Evolutionary conservation across 2,329 filamentous ascomycete species (phyloP).

Genomic region (Fusarium robinianum): DNA sequence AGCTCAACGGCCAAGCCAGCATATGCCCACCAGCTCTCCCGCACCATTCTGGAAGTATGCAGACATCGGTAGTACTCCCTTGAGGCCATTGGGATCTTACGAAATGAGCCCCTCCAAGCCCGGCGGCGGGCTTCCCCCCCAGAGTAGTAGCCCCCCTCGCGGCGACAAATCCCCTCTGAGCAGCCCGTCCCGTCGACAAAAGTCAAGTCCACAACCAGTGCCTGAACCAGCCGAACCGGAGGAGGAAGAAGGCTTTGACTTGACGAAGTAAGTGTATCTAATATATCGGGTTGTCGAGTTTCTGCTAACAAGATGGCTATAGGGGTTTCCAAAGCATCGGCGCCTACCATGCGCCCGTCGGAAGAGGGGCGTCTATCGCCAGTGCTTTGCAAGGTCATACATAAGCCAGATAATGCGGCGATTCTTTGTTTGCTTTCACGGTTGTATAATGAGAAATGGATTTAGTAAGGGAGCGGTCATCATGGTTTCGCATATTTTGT

Average conservation of each 20-base stretch:
- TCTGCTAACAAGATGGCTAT: conserved; percentile 16
- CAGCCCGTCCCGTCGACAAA: conserved; percentile 54
- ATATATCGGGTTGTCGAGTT: not conserved
- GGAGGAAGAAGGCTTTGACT: conserved; percentile 61
- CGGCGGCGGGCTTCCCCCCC: conserved; percentile 46
- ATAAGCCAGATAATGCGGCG: too few relatives aligned
- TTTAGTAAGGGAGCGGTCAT: too few relatives aligned
- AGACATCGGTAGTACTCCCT: conserved; percentile 74
- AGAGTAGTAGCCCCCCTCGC: conserved; percentile 63
- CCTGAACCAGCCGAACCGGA: conserved; percentile 41
- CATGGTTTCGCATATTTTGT: too few relatives aligned
- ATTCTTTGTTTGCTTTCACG: too few relatives aligned
- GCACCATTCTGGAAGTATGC: conserved; percentile 90
- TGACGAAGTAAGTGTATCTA: conserved; percentile 57
- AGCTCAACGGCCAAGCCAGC: conserved; percentile 78
- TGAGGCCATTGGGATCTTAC: conserved; percentile 53
- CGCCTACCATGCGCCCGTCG: conserved; percentile 62
- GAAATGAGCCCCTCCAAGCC: conserved; percentile 64
- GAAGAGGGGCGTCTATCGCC: conserved; percentile 51
- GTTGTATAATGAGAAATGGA: not conserved
- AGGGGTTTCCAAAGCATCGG: conserved; percentile 70
- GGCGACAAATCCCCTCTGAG: conserved; percentile 56
- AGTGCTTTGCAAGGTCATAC: conserved; percentile 46
- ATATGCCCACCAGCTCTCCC: conserved; percentile 83
- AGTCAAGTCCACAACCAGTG: conserved; percentile 35